Evolutionary conservation across 2,329 filamentous ascomycete species (phyloP).

Genomic region (Aspergillus aculeatinus): DNA sequence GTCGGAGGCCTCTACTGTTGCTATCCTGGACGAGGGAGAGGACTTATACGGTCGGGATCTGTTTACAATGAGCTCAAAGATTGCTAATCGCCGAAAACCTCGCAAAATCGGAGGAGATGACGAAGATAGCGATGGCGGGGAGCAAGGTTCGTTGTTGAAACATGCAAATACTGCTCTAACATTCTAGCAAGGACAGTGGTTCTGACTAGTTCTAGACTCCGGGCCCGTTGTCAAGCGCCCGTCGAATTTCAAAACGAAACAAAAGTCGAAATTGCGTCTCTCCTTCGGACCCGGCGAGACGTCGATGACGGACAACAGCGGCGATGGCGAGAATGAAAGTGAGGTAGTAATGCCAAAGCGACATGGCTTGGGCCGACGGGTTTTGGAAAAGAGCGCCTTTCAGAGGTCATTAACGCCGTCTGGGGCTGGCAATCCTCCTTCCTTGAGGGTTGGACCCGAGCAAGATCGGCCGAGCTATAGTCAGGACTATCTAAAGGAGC

Average conservation of each 20-base stretch:
- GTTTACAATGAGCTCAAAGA: slow-evolving; percentile 56
- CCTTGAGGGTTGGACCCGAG: slow-evolving; percentile 60
- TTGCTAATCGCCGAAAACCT: slow-evolving; percentile 63
- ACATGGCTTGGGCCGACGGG: slow-evolving; percentile 61
- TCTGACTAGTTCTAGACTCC: slow-evolving; percentile 39
- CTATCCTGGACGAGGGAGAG: neutral
- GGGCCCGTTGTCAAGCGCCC: slow-evolving; percentile 57
- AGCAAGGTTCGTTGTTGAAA: slow-evolving; percentile 43
- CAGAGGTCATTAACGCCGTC: slow-evolving; percentile 54
- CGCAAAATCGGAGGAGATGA: slow-evolving; percentile 75
- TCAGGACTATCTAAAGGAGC: slow-evolving; percentile 79
- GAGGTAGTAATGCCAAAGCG: slow-evolving; percentile 61
- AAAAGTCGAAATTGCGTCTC: slow-evolving; percentile 71
- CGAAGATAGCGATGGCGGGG: slow-evolving; percentile 45
- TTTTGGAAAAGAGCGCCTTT: slow-evolving; percentile 65
- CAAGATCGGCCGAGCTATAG: slow-evolving; percentile 77
- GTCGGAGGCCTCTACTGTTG: no score
- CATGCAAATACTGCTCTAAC: neutral
- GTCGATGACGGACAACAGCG: slow-evolving; percentile 55
- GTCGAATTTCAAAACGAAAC: slow-evolving; percentile 54
- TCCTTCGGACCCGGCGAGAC: slow-evolving; percentile 70
- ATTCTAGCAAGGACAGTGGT: no score
- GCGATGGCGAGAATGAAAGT: slow-evolving; percentile 54
- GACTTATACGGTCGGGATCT: neutral
- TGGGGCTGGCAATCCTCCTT: slow-evolving; percentile 52